These are phyloP conservation scores for Phytophthora pluvialis DNA, from an alignment of 352 stramenopile species.

Conservation along the genomic window DNA sequence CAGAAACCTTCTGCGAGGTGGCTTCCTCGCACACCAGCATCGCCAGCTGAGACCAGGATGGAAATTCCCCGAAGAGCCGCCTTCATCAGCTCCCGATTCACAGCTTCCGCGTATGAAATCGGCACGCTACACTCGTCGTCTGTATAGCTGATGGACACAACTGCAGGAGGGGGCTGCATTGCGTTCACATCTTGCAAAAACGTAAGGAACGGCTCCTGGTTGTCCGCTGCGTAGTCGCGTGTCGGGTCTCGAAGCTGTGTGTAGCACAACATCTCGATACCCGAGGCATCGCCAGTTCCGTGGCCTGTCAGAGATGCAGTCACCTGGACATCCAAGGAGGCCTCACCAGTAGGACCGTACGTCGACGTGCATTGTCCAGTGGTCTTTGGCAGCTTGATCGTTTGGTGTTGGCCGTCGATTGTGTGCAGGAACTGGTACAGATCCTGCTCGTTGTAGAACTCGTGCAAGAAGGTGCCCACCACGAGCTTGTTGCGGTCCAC, in stretches of 20 bases:
- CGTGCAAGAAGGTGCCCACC: constrained; percentile 72
- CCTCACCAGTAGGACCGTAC: constrained; percentile 57
- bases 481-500: constrained; percentile 57
- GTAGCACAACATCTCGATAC: constrained; percentile 72
- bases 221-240: constrained; percentile 58
- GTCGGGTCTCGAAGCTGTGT: constrained; percentile 55
- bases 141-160: constrained; percentile 86
- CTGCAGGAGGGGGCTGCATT: constrained; percentile 60
- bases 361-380: constrained; percentile 51
- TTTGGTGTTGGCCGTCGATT: constrained; percentile 17
- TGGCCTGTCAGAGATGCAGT: constrained; percentile 51
- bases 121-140: constrained; percentile 82
- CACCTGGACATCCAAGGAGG: constrained; percentile 76
- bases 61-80: constrained; percentile 68
- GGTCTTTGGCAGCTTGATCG: constrained; percentile 30
- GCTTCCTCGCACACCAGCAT: constrained; percentile 65
- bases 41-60: constrained; percentile 70
- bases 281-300: constrained; percentile 31
- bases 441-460: constrained; percentile 72
- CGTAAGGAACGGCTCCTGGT: constrained; percentile 80
- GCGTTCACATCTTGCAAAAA: constrained; percentile 79
- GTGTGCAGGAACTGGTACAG: constrained; percentile 50
- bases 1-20: constrained; percentile 58
- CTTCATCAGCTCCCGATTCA: constrained; percentile 83
- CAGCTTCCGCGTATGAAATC: constrained; percentile 51